These are phyloP conservation scores for Rosa hybrid DNA, from an alignment of 331 rosid genomes.

Conservation along the genomic window DNA sequence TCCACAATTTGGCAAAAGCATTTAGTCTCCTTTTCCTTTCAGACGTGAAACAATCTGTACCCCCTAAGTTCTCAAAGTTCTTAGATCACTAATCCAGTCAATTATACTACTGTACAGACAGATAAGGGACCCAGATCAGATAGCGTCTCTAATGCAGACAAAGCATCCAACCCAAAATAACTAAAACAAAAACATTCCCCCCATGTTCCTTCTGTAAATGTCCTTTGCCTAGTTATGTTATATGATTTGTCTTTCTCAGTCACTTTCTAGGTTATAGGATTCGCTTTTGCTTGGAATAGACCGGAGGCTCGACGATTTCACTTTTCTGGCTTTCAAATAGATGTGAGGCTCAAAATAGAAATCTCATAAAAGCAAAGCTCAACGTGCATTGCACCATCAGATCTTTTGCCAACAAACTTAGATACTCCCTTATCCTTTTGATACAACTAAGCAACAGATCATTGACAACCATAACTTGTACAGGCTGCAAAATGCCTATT, in stretches of 20 bases:
- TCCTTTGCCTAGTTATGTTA: conserved; percentile 6
- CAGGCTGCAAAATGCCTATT: neutral
- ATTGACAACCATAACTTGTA: conserved; percentile 1
- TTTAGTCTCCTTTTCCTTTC: neutral
- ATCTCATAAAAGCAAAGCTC: conserved; percentile 7
- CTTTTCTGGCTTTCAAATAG: neutral
- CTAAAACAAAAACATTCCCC: neutral
- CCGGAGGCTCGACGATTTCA: conserved; percentile 8
- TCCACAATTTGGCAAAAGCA: conserved; percentile 22
- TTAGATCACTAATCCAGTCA: neutral
- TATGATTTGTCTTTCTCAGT: neutral
- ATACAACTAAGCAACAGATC: conserved; percentile 6
- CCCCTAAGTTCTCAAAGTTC: neutral
- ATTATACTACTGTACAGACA: neutral
- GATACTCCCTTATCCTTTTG: conserved; percentile 22
- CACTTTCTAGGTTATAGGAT: conserved; percentile 17
- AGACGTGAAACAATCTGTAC: neutral
- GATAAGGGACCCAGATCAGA: conserved; percentile 20
- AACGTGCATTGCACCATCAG: conserved; percentile 19
- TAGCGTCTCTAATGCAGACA: conserved; percentile 20
- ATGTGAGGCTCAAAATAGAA: conserved; percentile 4
- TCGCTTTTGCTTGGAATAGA: conserved; percentile 15
- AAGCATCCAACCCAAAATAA: conserved; percentile 11
- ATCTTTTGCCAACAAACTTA: conserved; percentile 16
- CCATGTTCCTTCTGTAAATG: conserved; percentile 1